phyloP scores from a whole-genome alignment of 1,284 basidiomycete genomes.

The Spongiforma sp. region DNA sequence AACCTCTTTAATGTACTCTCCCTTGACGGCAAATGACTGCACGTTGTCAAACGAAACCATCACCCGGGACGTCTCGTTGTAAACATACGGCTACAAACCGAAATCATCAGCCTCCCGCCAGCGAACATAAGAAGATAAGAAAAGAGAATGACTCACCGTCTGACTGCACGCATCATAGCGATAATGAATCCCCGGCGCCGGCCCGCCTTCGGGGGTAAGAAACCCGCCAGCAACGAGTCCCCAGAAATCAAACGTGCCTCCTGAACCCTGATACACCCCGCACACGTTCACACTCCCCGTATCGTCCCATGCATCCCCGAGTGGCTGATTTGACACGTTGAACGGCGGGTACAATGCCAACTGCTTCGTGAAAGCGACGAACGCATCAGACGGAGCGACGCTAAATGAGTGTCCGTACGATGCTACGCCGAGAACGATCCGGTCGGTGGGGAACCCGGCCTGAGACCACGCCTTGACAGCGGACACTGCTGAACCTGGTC shows the following conservation, averaged over 20 bases:
- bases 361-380: conserved; percentile 21
- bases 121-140: not conserved
- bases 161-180: conserved; percentile 3
- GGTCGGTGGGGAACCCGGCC: conserved; percentile 64
- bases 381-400: conserved; percentile 39
- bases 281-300: conserved; percentile 42
- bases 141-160: not conserved
- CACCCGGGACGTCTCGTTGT: conserved; percentile 42
- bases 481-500: conserved; percentile 64
- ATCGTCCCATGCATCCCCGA: conserved; percentile 50
- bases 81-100: conserved; percentile 47
- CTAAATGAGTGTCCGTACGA: conserved; percentile 56
- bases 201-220: conserved; percentile 43
- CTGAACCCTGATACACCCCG: conserved; percentile 39
- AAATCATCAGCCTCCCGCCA: not conserved
- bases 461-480: conserved; percentile 64
- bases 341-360: conserved; percentile 46
- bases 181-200: conserved; percentile 40
- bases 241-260: conserved; percentile 48
- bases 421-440: conserved; percentile 72
- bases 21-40: conserved; percentile 61
- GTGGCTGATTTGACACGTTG: conserved; percentile 41
- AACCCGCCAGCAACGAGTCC: conserved; percentile 48
- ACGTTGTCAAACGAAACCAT: conserved; percentile 44
- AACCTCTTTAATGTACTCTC: conserved; percentile 51